phyloP scores from a whole-genome alignment of 305 asterid species.

The Fraxinus floribunda region DNA sequence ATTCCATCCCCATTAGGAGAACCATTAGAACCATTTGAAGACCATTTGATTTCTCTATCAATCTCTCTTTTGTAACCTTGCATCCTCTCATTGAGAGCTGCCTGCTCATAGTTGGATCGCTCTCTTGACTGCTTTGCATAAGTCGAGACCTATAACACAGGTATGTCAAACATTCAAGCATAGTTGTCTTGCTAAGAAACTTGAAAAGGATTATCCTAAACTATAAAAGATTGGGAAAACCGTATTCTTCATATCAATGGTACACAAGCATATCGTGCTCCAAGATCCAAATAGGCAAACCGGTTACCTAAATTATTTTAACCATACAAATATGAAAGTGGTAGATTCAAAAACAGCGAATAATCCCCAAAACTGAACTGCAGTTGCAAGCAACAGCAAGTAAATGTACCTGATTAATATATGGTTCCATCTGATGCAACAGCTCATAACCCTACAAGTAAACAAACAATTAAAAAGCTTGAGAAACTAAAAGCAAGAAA shows the following conservation, averaged over 20 bases:
- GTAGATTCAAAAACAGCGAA: slow-evolving; percentile 6
- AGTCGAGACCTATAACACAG: slow-evolving; percentile 69
- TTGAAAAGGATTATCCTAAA: neutral
- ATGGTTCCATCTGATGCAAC: slow-evolving; percentile 99
- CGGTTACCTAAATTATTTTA: neutral
- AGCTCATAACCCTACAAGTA: slow-evolving; percentile 86
- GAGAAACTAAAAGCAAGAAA: slow-evolving; percentile 23
- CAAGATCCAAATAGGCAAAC: slow-evolving; percentile 6
- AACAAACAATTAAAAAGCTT: slow-evolving; percentile 22
- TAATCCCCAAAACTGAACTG: neutral
- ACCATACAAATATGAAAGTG: neutral
- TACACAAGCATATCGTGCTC: slow-evolving; percentile 7
- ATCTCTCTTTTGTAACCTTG: slow-evolving; percentile 93
- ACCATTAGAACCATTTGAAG: slow-evolving; percentile 79
- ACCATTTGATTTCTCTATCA: slow-evolving; percentile 90
- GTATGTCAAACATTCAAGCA: slow-evolving; percentile 19
- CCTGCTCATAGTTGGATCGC: slow-evolving; percentile 93
- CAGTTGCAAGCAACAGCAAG: slow-evolving; percentile 23
- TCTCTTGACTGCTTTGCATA: slow-evolving; percentile 97
- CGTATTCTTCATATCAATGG: slow-evolving; percentile 4
- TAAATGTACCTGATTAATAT: slow-evolving; percentile 76
- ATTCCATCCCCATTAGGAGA: slow-evolving; percentile 98
- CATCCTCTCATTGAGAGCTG: slow-evolving; percentile 98
- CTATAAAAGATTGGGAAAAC: neutral
- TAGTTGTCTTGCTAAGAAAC: slow-evolving; percentile 14